phyloP scores from a whole-genome alignment of 2,329 filamentous ascomycete genomes.

The Fusarium albosuccineum region DNA sequence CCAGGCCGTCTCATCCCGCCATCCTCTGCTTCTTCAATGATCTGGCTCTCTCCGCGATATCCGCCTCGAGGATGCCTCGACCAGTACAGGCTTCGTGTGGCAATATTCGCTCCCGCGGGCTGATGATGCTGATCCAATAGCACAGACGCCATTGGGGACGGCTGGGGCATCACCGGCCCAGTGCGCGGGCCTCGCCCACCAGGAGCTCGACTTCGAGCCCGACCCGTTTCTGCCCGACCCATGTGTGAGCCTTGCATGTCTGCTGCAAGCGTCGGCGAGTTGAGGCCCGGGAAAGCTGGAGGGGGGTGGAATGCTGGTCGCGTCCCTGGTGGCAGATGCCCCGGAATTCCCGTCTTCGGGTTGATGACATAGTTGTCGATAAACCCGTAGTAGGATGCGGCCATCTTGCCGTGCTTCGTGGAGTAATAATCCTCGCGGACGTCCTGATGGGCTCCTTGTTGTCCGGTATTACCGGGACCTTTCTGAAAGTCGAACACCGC shows the following conservation, averaged over 20 bases:
- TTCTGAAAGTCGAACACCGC: constrained; percentile 98
- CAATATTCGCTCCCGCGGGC: constrained; percentile 64
- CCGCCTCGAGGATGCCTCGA: constrained; percentile 59
- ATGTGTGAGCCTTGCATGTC: constrained; percentile 66
- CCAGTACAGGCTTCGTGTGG: constrained; percentile 61
- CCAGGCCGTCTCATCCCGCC: constrained; percentile 58
- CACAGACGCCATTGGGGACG: constrained; percentile 78
- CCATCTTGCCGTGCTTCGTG: constrained; percentile 97
- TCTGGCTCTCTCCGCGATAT: constrained; percentile 63
- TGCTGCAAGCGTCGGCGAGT: constrained; percentile 69
- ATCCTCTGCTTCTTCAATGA: constrained; percentile 68
- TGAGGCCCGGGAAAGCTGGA: constrained; percentile 78
- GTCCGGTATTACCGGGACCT: constrained; percentile 65
- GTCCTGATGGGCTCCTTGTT: constrained; percentile 63
- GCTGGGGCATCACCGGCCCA: constrained; percentile 60
- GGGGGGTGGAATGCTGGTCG: constrained; percentile 77
- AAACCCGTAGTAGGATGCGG: constrained; percentile 96
- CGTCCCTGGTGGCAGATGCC: constrained; percentile 67
- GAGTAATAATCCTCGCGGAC: constrained; percentile 93
- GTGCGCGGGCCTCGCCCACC: constrained; percentile 46
- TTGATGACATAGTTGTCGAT: constrained; percentile 90
- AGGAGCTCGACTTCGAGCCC: constrained; percentile 57
- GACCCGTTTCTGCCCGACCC: constrained; percentile 60
- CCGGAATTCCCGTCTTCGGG: constrained; percentile 74
- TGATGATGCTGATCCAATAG: constrained; percentile 83